phyloP scores from a whole-genome alignment of 2,329 filamentous ascomycete species.

The Domatiomyces catenatus region DNA sequence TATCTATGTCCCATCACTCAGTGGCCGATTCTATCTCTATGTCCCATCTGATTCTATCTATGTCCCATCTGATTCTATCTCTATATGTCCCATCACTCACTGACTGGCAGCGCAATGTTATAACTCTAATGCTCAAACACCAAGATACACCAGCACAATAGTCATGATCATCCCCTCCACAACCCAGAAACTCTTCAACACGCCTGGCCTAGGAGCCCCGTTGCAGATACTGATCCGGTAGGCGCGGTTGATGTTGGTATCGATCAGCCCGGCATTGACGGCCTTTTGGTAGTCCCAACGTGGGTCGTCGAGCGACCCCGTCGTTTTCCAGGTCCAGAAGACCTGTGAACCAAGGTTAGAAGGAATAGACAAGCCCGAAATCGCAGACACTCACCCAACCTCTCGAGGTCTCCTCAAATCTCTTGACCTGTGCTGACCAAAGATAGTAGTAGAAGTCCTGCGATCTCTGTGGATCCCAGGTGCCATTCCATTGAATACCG shows the following conservation, averaged over 20 bases:
- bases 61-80: background rate
- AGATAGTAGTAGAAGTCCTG: conserved; percentile 39
- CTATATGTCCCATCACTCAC: background rate
- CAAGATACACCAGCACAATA: background rate
- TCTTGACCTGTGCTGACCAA: conserved; percentile 41
- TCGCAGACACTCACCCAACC: conserved; percentile 31
- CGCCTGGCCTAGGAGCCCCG: background rate
- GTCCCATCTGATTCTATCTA: too few species aligned
- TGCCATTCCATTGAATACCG: conserved; percentile 30
- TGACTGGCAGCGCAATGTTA: background rate
- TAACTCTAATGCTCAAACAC: background rate
- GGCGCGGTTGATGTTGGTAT: conserved; percentile 19
- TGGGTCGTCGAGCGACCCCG: conserved; percentile 23
- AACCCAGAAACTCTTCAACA: background rate
- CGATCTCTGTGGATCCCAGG: conserved; percentile 32
- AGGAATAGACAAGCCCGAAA: conserved; percentile 15
- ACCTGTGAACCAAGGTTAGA: background rate
- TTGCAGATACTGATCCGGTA: conserved; percentile 9
- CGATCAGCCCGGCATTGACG: conserved; percentile 27
- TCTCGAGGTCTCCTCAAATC: conserved; percentile 34
- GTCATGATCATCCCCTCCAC: background rate
- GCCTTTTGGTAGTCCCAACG: conserved; percentile 36
- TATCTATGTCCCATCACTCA: too few species aligned
- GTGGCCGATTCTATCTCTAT: too few species aligned
- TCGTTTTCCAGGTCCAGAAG: conserved; percentile 46